Conservation (phyloP, 495 filamentous ascomycete genomes). For the Lepraria neglecta region DNA sequence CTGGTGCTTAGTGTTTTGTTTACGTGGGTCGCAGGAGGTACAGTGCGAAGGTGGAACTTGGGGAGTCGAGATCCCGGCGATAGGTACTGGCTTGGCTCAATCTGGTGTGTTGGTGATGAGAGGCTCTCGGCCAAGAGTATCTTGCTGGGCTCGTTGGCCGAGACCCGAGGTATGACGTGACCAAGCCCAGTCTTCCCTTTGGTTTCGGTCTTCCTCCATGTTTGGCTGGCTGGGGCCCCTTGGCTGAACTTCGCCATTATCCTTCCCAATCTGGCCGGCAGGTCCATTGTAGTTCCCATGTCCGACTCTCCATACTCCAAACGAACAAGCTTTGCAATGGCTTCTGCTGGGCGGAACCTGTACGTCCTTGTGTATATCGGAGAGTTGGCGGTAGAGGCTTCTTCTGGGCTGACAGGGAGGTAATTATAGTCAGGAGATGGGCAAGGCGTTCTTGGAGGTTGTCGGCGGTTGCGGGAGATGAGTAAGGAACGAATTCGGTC, state of each 20-base stretch:
- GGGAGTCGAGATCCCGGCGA: constrained; percentile 9
- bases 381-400: not conserved
- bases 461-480: constrained; percentile 19
- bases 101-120: not conserved
- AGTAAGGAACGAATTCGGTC: constrained; percentile 26
- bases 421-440: constrained; percentile 18
- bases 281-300: constrained; percentile 23
- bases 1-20: constrained; percentile 13
- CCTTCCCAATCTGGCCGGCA: constrained; percentile 19
- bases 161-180: constrained; percentile 17
- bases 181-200: not conserved
- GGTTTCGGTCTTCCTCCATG: constrained; percentile 10
- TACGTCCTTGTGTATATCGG: not conserved
- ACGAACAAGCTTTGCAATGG: constrained; percentile 17
- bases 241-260: constrained; percentile 3
- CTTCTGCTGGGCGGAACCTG: constrained; percentile 11
- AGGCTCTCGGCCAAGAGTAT: constrained; percentile 14
- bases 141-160: constrained; percentile 12
- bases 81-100: constrained; percentile 4
- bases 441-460: constrained; percentile 22
- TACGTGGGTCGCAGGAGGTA: constrained; percentile 13
- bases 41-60: constrained; percentile 15
- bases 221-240: constrained; percentile 23
- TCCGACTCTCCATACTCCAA: constrained; percentile 4
- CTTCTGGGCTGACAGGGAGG: constrained; percentile 4